Conservation (phyloP, 2,329 filamentous ascomycete genomes). For the Fusarium nelsonii region DNA sequence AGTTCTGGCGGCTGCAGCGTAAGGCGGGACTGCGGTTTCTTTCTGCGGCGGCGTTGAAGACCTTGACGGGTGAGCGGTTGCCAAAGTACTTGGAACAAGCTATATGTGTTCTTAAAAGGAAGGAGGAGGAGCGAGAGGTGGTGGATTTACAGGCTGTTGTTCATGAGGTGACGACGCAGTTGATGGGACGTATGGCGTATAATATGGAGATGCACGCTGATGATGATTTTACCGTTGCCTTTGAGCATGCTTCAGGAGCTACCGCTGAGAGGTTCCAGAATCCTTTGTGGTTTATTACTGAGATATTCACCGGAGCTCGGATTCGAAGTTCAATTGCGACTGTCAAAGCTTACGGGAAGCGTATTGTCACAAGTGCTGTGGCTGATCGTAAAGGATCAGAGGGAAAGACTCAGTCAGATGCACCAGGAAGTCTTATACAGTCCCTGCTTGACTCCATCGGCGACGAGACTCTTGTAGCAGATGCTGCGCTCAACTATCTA, state of each 20-base stretch:
- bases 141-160: conserved; percentile 71
- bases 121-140: conserved; percentile 43
- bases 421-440: conserved; percentile 70
- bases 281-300: conserved; percentile 71
- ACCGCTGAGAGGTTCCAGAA: conserved; percentile 75
- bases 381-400: conserved; percentile 47
- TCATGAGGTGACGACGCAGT: conserved; percentile 72
- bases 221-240: conserved; percentile 70
- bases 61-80: conserved; percentile 68
- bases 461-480: conserved; percentile 67
- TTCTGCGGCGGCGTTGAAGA: conserved; percentile 67
- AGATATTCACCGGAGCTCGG: conserved; percentile 60
- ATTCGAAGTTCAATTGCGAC: conserved; percentile 63
- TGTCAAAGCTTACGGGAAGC: conserved; percentile 67
- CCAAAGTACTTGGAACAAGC: conserved; percentile 65
- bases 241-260: conserved; percentile 71
- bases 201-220: conserved; percentile 75
- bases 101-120: conserved; percentile 54
- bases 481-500: conserved; percentile 74
- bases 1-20: conserved; percentile 72
- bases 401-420: conserved; percentile 32
- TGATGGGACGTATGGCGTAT: conserved; percentile 78
- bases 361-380: conserved; percentile 68
- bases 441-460: conserved; percentile 69
- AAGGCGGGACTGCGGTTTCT: conserved; percentile 72